Evolutionary conservation across 2,329 filamentous ascomycete genomes (phyloP).

Genomic region (Fusarium compactum): DNA sequence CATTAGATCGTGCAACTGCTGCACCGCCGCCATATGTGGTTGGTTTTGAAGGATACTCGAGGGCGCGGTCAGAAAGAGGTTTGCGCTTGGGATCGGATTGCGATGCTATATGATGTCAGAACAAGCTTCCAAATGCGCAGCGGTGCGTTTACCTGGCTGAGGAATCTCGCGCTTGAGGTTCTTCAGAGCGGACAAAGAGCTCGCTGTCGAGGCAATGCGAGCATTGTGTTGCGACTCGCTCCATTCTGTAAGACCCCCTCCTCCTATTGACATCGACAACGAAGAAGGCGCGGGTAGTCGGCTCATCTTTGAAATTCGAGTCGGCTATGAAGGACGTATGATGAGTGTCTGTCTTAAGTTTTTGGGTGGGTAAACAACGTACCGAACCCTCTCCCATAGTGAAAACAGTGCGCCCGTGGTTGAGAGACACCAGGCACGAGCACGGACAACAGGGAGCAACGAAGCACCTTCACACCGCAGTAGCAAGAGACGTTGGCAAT

Average conservation of each 20-base stretch:
- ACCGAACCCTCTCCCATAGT: constrained; percentile 54
- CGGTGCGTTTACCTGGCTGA: constrained; percentile 55
- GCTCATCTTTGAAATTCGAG: constrained; percentile 50
- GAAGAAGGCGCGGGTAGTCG: constrained; percentile 50
- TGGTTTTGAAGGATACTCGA: constrained; percentile 61
- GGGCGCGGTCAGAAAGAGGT: constrained; percentile 66
- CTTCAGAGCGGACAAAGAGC: constrained; percentile 55
- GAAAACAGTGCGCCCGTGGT: constrained; percentile 40
- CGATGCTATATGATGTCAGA: constrained; percentile 55
- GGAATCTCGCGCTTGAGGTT: constrained; percentile 65
- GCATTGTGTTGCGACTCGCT: constrained; percentile 72
- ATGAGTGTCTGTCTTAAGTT: constrained; percentile 8
- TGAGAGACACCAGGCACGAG: constrained; percentile 39
- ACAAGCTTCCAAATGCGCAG: background rate
- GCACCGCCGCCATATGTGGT: constrained; percentile 55
- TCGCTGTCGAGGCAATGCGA: constrained; percentile 59
- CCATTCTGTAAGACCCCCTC: constrained; percentile 64
- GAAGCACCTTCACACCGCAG: constrained; percentile 46
- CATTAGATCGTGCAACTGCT: constrained; percentile 55
- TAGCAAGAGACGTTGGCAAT: constrained; percentile 47
- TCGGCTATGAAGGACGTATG: constrained; percentile 35
- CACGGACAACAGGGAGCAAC: constrained; percentile 54
- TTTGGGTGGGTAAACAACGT: constrained; percentile 14
- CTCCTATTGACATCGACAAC: constrained; percentile 44
- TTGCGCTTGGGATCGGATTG: constrained; percentile 72